Conservation (phyloP, 441 rosid genomes). For the Populus hybrid region DNA sequence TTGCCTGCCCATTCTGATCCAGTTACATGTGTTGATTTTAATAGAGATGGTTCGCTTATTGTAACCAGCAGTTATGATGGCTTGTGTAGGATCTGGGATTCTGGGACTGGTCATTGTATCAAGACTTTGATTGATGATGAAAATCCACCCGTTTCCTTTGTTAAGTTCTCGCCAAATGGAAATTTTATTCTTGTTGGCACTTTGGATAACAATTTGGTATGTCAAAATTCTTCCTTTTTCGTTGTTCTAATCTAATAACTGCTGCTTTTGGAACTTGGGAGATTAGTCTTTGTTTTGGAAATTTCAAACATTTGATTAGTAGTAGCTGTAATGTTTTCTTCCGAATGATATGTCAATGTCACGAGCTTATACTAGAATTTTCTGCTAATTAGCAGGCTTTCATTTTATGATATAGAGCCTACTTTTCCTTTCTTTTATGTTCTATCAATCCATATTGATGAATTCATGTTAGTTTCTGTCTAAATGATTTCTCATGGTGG, state of each 20-base stretch:
- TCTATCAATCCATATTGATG: not conserved
- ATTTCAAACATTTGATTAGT: not conserved
- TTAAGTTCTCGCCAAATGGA: constrained; percentile 86
- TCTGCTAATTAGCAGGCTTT: not conserved
- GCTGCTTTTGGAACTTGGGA: not conserved
- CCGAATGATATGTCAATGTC: no score
- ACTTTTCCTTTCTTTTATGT: not conserved
- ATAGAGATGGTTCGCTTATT: constrained; percentile 69
- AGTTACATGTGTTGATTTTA: constrained; percentile 82
- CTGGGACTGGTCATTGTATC: constrained; percentile 80
- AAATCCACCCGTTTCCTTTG: constrained; percentile 88
- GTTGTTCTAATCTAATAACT: not conserved
- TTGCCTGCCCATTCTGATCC: constrained; percentile 94
- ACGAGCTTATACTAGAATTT: no score
- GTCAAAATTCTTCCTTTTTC: not conserved
- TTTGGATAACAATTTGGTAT: constrained; percentile 77
- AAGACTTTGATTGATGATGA: constrained; percentile 88
- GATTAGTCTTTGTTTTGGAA: no score
- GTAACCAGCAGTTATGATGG: constrained; percentile 95
- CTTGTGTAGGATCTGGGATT: constrained; percentile 84
- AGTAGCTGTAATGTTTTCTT: not conserved
- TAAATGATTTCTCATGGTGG: not conserved
- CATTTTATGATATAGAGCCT: not conserved
- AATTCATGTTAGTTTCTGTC: not conserved
- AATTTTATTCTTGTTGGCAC: constrained; percentile 90